Percentiles rank a stretch among this genome's conserved stretches.
Evolutionary conservation across 805 yeast genomes (phyloP).

Genomic region (Ascoidea asiatica): DNA sequence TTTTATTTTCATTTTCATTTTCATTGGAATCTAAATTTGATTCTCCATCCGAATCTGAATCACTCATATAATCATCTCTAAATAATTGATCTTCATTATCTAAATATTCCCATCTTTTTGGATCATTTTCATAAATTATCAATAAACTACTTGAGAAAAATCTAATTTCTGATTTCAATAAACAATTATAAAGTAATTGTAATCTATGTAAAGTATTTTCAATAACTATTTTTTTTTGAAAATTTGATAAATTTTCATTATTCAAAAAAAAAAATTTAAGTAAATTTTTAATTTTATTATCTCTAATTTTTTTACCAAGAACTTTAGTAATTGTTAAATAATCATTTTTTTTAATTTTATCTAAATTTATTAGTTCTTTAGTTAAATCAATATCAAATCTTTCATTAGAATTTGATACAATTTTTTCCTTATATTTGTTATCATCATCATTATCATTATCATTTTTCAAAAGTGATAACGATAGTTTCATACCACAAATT

Average conservation of each 20-base stretch:
- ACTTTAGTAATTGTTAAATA: constrained; percentile 46
- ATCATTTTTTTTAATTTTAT: constrained; percentile 15
- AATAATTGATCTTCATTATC: constrained; percentile 27
- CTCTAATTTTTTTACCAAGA: constrained; percentile 52
- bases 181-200: constrained; percentile 49
- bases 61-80: constrained; percentile 13
- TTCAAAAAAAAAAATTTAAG: constrained; percentile 27
- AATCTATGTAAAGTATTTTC: constrained; percentile 41
- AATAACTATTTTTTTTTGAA: constrained; percentile 24
- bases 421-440: constrained; percentile 8
- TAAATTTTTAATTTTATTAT: constrained; percentile 29
- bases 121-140: constrained; percentile 61
- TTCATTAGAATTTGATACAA: too few species aligned
- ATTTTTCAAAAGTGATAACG: constrained; percentile 7
- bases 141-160: constrained; percentile 63
- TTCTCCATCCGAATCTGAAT: constrained; percentile 9
- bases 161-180: constrained; percentile 48
- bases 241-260: constrained; percentile 18
- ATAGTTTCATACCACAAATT: constrained; percentile 79
- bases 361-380: constrained; percentile 8
- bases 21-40: constrained; percentile 11
- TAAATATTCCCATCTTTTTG: constrained; percentile 31
- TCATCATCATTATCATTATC: constrained; percentile 11
- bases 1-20: background rate
- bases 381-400: background rate